Conservation (phyloP, 2,329 filamentous ascomycete genomes). For the Coniochaeta pulveracea region DNA sequence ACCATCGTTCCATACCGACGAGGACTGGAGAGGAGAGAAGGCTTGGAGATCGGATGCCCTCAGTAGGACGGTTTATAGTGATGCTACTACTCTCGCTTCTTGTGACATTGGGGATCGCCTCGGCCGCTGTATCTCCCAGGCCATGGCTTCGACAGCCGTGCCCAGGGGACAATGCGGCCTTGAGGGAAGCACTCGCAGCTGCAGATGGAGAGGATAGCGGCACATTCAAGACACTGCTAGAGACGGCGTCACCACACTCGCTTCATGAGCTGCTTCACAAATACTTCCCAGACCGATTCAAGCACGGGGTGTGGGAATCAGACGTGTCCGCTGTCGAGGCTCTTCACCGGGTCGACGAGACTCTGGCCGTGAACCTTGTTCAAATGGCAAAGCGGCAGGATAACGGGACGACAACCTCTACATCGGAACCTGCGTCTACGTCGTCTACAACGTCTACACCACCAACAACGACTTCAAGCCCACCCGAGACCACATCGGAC, state of each 20-base stretch:
- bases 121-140: slow-evolving; percentile 7
- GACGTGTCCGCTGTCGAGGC: slow-evolving; percentile 53
- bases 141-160: slow-evolving; percentile 4
- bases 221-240: slow-evolving; percentile 26
- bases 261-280: slow-evolving; percentile 57
- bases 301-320: slow-evolving; percentile 56
- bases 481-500: slow-evolving; percentile 14
- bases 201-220: slow-evolving; percentile 3
- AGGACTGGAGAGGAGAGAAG: slow-evolving; percentile 5
- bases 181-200: background rate
- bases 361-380: slow-evolving; percentile 50
- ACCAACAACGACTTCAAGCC: slow-evolving; percentile 10
- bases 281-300: slow-evolving; percentile 50
- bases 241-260: slow-evolving; percentile 43
- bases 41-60: slow-evolving; percentile 10
- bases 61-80: slow-evolving; percentile 11
- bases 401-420: slow-evolving; percentile 17
- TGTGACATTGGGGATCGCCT: slow-evolving; percentile 13
- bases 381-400: slow-evolving; percentile 52
- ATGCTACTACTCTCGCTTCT: slow-evolving; percentile 12
- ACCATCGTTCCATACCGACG: background rate
- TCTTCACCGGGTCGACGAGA: slow-evolving; percentile 47
- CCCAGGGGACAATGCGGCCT: slow-evolving; percentile 4
- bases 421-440: slow-evolving; percentile 9
- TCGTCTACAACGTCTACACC: slow-evolving; percentile 8